phyloP scores from a whole-genome alignment of 768 basidiomycete genomes.

The Amanita brunnescens region DNA sequence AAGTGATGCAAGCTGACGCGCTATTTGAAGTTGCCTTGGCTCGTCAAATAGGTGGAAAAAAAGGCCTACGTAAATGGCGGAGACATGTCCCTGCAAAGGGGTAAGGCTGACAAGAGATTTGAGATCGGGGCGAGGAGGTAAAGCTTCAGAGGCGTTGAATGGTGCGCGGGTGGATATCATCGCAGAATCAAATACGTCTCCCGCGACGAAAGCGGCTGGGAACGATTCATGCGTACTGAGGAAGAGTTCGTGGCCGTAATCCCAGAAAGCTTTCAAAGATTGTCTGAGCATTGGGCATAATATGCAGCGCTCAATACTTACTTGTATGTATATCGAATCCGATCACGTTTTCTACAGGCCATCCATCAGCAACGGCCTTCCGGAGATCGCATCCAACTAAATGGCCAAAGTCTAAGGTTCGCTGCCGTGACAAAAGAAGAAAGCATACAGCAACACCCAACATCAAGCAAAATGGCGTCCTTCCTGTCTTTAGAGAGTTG shows the following conservation, averaged over 20 bases:
- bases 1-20: constrained; percentile 20
- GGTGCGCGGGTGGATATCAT: constrained; percentile 25
- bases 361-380: constrained; percentile 31
- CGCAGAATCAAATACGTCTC: constrained; percentile 41
- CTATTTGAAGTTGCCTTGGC: constrained; percentile 21
- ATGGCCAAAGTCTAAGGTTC: not conserved
- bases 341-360: constrained; percentile 26
- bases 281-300: not conserved
- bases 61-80: constrained; percentile 32
- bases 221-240: constrained; percentile 40
- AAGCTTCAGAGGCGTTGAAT: not conserved
- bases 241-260: constrained; percentile 54
- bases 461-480: constrained; percentile 29
- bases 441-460: constrained; percentile 34
- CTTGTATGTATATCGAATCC: constrained; percentile 30
- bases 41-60: constrained; percentile 31
- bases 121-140: constrained; percentile 6
- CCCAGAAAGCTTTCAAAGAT: constrained; percentile 42
- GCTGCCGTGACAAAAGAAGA: not conserved
- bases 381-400: constrained; percentile 32
- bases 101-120: constrained; percentile 17
- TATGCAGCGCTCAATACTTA: not conserved
- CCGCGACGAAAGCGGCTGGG: constrained; percentile 47
- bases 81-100: constrained; percentile 30
- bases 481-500: constrained; percentile 17